A percentile compares a stretch with the other conserved stretches of the same genome.
phyloP scores from a whole-genome alignment of 306 rosid genomes.

The Parietaria judaica region DNA sequence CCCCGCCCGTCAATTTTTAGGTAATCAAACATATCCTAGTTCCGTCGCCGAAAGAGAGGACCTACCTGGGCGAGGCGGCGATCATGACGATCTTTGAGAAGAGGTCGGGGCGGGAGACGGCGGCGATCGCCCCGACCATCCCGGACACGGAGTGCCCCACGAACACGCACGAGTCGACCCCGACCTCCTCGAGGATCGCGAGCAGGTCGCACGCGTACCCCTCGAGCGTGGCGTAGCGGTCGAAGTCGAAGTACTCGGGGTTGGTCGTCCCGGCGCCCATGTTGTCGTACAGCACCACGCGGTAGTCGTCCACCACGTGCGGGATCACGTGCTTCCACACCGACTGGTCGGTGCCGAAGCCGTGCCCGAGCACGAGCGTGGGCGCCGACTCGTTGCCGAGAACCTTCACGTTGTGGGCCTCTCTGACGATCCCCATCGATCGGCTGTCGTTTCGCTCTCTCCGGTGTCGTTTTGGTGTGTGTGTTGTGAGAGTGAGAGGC shows the following conservation, averaged over 20 bases:
- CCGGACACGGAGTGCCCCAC: conserved; percentile 85
- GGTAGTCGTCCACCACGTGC: conserved; percentile 44
- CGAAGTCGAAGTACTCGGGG: conserved; percentile 80
- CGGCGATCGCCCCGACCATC: conserved; percentile 60
- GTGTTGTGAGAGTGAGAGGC: background rate
- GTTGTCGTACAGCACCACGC: conserved; percentile 55
- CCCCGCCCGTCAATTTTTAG: no score
- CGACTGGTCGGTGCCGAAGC: conserved; percentile 83
- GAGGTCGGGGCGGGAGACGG: conserved; percentile 62
- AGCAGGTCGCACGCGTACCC: conserved; percentile 66
- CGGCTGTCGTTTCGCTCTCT: background rate
- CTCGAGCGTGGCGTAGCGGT: conserved; percentile 50
- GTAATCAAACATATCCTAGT: no score
- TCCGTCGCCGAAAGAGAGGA: no score
- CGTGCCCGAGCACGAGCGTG: conserved; percentile 52
- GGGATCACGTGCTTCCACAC: conserved; percentile 76
- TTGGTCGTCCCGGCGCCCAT: conserved; percentile 86
- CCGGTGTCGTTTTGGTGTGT: background rate
- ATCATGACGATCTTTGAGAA: conserved; percentile 56
- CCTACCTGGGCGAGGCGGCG: conserved; percentile 59
- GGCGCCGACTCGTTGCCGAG: conserved; percentile 38
- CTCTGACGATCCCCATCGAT: conserved; percentile 67
- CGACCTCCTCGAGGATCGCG: conserved; percentile 52
- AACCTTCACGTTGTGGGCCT: conserved; percentile 73
- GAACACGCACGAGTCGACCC: conserved; percentile 44